Base-by-base conservation (phyloP, 1,139 yeast species). In the Arxiozyma slooffiae region DNA sequence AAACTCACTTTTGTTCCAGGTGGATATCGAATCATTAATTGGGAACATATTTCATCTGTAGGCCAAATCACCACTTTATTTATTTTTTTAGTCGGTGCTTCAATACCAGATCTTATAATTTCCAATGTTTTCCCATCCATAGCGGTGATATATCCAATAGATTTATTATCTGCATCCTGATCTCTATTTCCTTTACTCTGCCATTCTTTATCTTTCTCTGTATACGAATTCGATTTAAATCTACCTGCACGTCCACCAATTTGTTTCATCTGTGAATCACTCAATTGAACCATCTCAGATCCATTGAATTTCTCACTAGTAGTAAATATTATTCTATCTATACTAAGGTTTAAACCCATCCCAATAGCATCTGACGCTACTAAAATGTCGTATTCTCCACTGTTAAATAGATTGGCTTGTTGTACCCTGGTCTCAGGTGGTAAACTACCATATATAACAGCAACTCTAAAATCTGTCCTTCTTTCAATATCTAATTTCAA, bases 201-300 rank as follows among this genome's bases (percentile, higher is more conserved):
- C n/a, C n/a, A n/a, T n/a, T n/a, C n/a, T n/a, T n/a, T n/a, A n/a
- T n/a, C n/a, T n/a, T n/a, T n/a, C n/a, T n/a, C n/a, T n/a, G n/a
- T n/a, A n/a, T n/a, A n/a, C n/a, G n/a, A n/a, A 16, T 64, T 57
- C 7, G 67, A 66, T 53, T 73, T 73, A 60, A 72, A 92, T 53
- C 99, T 70, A 1, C 99, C 99, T 0, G 98, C 98, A 56, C 99
- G 74, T 1, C 99, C 99, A 2, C 95, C 97, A 56, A 92, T 92
- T 67, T 92, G 99, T 64, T 88, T 88, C 30, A 84, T 77, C 50
- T 83, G 81, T 0, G 95, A 82, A 4, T 77, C 71, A 0, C 84
- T 72, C 41, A 90, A 67, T 1, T 67, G 67, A 3, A 69, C 69
- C 55, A 74, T 67, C 20, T 68, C 70, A 18, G 62, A 64, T 4